Conservation (phyloP, 2,329 filamentous ascomycete genomes). For the Byssothecium circinans region DNA sequence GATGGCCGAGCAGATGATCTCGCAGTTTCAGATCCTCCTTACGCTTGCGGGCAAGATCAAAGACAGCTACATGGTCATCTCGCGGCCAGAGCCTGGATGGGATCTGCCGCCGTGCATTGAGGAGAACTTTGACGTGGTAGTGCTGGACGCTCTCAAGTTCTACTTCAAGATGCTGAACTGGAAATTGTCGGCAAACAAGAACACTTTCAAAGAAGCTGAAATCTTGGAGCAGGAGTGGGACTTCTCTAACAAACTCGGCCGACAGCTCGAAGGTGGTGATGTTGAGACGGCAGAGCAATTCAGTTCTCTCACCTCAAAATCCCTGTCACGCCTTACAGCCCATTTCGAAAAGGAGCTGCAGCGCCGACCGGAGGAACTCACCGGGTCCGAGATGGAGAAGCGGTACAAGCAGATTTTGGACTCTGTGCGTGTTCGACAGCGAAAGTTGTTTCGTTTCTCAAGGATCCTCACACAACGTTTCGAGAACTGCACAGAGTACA, state of each 20-base stretch:
- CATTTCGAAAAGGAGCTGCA: constrained; percentile 93
- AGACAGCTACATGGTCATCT: constrained; percentile 79
- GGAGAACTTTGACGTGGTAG: constrained; percentile 89
- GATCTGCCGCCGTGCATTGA: constrained; percentile 94
- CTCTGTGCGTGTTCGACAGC: constrained; percentile 91
- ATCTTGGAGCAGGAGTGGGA: constrained; percentile 97
- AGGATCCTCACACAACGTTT: constrained; percentile 89
- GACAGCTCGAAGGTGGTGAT: constrained; percentile 88
- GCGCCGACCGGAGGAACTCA: constrained; percentile 78
- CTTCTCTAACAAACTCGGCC: constrained; percentile 90
- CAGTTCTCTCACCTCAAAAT: constrained; percentile 88
- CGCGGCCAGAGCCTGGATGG: constrained; percentile 88
- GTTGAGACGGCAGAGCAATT: constrained; percentile 98
- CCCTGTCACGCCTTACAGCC: constrained; percentile 79
- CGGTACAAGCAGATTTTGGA: constrained; percentile 94
- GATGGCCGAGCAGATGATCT: constrained; percentile 97
- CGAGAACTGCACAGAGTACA: constrained; percentile 95
- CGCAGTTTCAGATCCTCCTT: constrained; percentile 91
- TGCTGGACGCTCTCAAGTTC: constrained; percentile 90
- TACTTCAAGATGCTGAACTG: constrained; percentile 99
- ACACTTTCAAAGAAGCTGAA: constrained; percentile 98
- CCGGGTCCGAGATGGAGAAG: constrained; percentile 84
- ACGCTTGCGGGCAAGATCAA: constrained; percentile 93
- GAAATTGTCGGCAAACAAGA: constrained; percentile 97
- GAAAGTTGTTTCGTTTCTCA: constrained; percentile 95